Evolutionary conservation across 2,329 filamentous ascomycete species (phyloP), one percentile per base, ranked within the genome.

Genomic region (Onygenales sp.): DNA sequence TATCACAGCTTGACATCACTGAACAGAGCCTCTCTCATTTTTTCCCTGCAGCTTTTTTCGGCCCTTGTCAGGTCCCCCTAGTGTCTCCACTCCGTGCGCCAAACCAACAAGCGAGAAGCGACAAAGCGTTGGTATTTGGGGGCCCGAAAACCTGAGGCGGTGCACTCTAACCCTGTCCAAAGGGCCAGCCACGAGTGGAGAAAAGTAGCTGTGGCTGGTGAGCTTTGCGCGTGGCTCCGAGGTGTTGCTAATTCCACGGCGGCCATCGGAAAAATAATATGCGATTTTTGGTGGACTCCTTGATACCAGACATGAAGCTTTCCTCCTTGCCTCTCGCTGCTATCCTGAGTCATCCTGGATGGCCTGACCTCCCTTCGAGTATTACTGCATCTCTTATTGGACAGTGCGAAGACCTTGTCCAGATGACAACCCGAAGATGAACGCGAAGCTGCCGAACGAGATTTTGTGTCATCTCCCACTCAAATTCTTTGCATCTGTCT

Each of bases 381-480:
- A 17, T 43, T 44, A 43, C 51, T 38, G 39, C 7, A 11, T 13
- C 39, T 38, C 7, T 44, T 27, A 54, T 54, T 54, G 46, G 52
- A 31, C 52, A 54, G 44, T 50, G 46, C 45, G 42, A 17, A 36
- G n/a, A 43, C n/a, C n/a, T 7, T 52, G 46, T 49, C 35, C 46
- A n/a, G 21, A 49, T 49, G 46, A 49, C 46, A 39, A 36, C 11
- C 35, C 33, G 35, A 49, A 39, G 33, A 17, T 27, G 14, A 33
- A 27, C 45, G 27, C 13, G 43, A 49, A 32, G 27, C 32, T 41
- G 44, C 9, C 46, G 38, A 43, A 13, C 35, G 7, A 27, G 33
- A 21, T 38, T 27, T n/a, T 8, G 21, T 36, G 38, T 42, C 27
- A 50, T 50, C 43, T 50, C 31, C 39, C 27, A 32, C 14, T 13